A percentile compares a stretch with the other conserved stretches of the same genome.
Conservation (phyloP, 75 land plant species). For the Cunninghamia lanceolata region DNA sequence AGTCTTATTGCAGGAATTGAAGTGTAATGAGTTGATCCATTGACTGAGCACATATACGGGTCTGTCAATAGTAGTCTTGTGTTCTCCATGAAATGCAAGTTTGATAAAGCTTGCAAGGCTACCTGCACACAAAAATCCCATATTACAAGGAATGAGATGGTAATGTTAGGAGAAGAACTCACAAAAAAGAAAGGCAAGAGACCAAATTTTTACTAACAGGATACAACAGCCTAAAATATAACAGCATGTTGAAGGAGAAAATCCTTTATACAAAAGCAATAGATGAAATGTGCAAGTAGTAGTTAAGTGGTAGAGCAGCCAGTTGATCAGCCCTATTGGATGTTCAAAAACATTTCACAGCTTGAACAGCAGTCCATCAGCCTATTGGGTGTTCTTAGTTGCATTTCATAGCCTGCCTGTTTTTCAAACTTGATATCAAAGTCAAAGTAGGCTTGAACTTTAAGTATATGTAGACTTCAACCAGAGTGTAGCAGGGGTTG, state of each 20-base stretch:
- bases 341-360: background rate
- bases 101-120: background rate
- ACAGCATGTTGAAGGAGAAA: background rate
- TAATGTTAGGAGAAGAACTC: background rate
- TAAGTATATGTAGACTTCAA: background rate
- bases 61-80: slow-evolving; percentile 4
- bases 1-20: background rate
- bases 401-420: background rate
- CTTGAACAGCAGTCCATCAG: background rate
- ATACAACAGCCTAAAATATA: background rate
- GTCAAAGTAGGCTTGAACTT: background rate
- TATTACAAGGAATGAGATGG: background rate
- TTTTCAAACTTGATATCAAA: background rate
- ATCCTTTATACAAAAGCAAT: background rate
- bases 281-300: background rate
- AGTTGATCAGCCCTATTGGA: background rate
- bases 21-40: background rate
- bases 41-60: slow-evolving; percentile 3
- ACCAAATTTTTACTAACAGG: background rate
- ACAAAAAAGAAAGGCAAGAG: background rate
- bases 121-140: background rate
- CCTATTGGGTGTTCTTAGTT: background rate
- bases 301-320: background rate
- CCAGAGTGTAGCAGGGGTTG: background rate
- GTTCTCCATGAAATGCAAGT: slow-evolving; percentile 8